These are phyloP conservation scores for Hypholoma fasciculare DNA, from an alignment of 768 basidiomycete species.

Conservation along the genomic window DNA sequence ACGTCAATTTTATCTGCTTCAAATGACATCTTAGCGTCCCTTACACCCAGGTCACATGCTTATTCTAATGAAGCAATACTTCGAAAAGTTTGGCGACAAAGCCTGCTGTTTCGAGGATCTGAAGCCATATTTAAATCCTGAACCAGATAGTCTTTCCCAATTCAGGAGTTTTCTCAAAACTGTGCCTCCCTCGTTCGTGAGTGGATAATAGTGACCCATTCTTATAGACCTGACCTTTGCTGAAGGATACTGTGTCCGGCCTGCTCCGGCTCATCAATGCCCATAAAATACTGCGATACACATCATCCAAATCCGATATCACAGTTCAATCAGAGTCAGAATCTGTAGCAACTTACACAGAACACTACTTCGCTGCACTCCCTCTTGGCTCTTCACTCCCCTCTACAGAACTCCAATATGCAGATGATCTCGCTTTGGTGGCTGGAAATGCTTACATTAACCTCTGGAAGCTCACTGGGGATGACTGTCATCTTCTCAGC, in stretches of 20 bases:
- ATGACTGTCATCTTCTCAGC: slow-evolving; percentile 60
- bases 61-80: slow-evolving; percentile 63
- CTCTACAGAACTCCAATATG: slow-evolving; percentile 80
- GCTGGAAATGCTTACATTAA: slow-evolving; percentile 68
- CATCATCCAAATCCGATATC: slow-evolving; percentile 47
- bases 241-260: slow-evolving; percentile 49
- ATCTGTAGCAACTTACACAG: slow-evolving; percentile 51
- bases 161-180: slow-evolving; percentile 58
- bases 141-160: slow-evolving; percentile 42
- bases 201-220: slow-evolving; percentile 15
- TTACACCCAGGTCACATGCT: slow-evolving; percentile 47
- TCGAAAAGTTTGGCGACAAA: slow-evolving; percentile 74
- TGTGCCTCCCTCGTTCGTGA: slow-evolving; percentile 49
- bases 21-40: neutral
- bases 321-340: slow-evolving; percentile 56
- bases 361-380: slow-evolving; percentile 67
- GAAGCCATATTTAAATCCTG: slow-evolving; percentile 58
- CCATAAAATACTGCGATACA: slow-evolving; percentile 71
- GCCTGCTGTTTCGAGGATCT: slow-evolving; percentile 88
- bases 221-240: neutral
- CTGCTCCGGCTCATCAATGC: slow-evolving; percentile 73
- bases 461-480: slow-evolving; percentile 56
- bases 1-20: neutral
- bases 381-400: slow-evolving; percentile 66
- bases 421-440: slow-evolving; percentile 81